Percentiles rank a stretch among this genome's conserved stretches.
Evolutionary conservation across 148 eudicot genomes (phyloP).

Genomic region (Vaccinium myrtillus): DNA sequence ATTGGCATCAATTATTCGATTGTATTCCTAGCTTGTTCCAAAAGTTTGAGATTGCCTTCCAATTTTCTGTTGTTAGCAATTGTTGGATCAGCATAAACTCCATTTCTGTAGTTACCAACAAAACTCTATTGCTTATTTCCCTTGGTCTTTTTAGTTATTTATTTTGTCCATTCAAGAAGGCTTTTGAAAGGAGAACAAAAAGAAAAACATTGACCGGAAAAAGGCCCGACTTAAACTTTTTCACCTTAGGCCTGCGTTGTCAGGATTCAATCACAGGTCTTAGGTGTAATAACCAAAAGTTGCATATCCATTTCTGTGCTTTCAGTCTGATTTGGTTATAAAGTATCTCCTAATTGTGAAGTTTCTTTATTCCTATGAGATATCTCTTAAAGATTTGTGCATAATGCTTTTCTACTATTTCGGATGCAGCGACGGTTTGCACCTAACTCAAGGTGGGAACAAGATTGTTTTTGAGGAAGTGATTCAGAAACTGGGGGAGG

Average conservation of each 20-base stretch:
- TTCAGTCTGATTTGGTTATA: no score
- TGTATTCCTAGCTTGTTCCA: not conserved
- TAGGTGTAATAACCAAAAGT: not conserved
- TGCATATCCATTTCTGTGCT: not conserved
- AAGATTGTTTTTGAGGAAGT: constrained; percentile 75
- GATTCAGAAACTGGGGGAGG: constrained; percentile 46
- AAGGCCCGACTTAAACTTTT: no score
- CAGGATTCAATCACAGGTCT: not conserved
- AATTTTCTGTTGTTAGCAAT: not conserved
- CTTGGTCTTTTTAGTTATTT: not conserved
- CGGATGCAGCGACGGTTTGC: constrained; percentile 80
- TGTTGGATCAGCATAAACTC: not conserved
- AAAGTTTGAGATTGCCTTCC: not conserved
- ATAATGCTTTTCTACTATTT: not conserved
- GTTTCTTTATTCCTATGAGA: no score
- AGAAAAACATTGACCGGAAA: not conserved
- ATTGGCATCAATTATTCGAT: not conserved
- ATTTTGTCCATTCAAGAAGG: not conserved
- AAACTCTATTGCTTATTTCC: not conserved
- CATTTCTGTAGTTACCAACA: not conserved
- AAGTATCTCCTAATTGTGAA: no score
- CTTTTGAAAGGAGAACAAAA: not conserved
- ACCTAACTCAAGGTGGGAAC: constrained; percentile 63
- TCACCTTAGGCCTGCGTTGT: not conserved
- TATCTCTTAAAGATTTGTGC: not conserved